Base-by-base conservation (phyloP, 768 basidiomycete genomes). In the Psilocybe subaeruginosa region DNA sequence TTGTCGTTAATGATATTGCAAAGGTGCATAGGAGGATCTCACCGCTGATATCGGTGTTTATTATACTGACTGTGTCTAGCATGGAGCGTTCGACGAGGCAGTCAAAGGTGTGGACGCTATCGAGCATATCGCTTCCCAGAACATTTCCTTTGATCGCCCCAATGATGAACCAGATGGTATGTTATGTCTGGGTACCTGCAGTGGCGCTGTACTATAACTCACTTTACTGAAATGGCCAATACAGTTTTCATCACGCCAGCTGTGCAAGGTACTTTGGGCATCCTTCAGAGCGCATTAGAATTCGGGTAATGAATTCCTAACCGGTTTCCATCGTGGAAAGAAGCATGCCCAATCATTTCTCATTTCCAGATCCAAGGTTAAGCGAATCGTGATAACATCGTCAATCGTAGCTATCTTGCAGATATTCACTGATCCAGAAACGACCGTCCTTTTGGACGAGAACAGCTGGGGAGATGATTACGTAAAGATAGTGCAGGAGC, bases 81-180 rank as follows among this genome's bases (percentile, higher is more conserved):
- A 80, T 1, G 85, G 83, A 6, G 89, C 88, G 0, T 95, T 93
- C 64, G 91, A 94, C 69, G 85, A 91, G 52, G 91, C 87, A 1
- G 88, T 93, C 60, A 84, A 86, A 70, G 90, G 83, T 1, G 85
- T 93, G 11, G 86, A 91, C 61, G 93, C 83, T 0, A 83, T 95
- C 54, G 80, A 77, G 43, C 91, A 92, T 69, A 85, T 80, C 1
- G 89, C 89, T 0, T 90, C 89, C 1, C 90, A 6, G 33, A 6
- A 35, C 7, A 11, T 35, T 35, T 35, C 90, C 0, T 80, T 86
- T 66, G 74, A 81, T 58, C 65, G 77, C 31, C 74, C 80, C 0
- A 77, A 75, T 1, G 74, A 77, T n/a, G 77, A 86, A 39, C 82
- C 83, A 8, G 62, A 75, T 58, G 74, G 76, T 73, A 54, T 11